Evolutionary conservation across 202 grass and related monocot species (phyloP), one percentile per base, ranked within the genome.

Genomic region (Eragrostis tef): DNA sequence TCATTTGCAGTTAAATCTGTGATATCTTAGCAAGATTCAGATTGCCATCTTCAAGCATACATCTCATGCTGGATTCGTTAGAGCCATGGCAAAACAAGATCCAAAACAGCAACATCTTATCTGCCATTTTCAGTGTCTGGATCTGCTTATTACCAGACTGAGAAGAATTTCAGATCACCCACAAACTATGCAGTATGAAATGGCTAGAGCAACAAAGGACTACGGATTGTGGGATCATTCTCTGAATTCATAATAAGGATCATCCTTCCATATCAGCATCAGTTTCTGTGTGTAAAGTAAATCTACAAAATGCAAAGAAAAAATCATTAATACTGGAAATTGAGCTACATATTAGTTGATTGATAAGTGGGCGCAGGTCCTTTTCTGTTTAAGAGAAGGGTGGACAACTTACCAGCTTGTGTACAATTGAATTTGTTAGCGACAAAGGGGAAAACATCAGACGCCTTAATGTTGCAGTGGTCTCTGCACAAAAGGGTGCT

Each of bases 401-500:
- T 62, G 60, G 31, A 73, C 60, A n/a, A 42, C 61, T 79, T 74
- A 89, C 83, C 79, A 82, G 79, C 43, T 73, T 82, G 86, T 89
- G 67, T 86, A 83, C 74, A 79, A 56, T 52, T 25, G 58, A 86
- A 67, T 74, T 14, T 83, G 83, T 83, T 79, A 86, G 60, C 79
- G 74, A 61, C 14, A 78, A 46, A 39, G 34, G 22, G 47, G 42
- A 44, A 27, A 11, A 56, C 29, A 79, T 58, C 5, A 80, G 41
- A 54, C 6, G 2, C 45, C 34, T 26, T 84, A 72, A 81, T 85
- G 64, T 61, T 86, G 58, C 71, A 80, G 73, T 24, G 78, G 41
- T 88, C 86, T 70, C 42, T 88, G 84, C 24, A 98, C 82, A 86
- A 98, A 98, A 74, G 95, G 90, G 77, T 98, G 94, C 57, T 98